Evolutionary conservation across 345 rosid genomes (phyloP).

Genomic region (Heritiera littoralis): DNA sequence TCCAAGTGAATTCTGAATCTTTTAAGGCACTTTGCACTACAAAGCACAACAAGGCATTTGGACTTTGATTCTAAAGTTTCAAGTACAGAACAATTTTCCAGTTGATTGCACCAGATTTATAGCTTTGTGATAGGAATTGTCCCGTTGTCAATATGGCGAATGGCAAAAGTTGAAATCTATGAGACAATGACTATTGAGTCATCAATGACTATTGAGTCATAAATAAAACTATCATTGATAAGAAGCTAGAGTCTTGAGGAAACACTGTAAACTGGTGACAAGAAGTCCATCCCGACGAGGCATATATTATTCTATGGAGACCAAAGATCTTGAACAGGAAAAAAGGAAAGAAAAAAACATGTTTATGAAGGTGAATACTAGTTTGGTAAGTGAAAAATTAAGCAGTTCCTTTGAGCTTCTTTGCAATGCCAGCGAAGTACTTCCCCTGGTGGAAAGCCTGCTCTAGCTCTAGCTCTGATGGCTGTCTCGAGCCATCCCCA

Average conservation of each 20-base stretch:
- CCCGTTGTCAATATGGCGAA: no score
- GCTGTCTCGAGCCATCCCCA: constrained; percentile 71
- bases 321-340: constrained; percentile 7
- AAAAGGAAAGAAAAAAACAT: neutral
- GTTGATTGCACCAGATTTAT: neutral
- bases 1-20: no score
- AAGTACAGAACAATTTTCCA: neutral
- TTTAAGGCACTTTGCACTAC: neutral
- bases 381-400: constrained; percentile 18
- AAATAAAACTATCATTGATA: constrained; percentile 6
- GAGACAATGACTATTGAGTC: no score
- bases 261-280: neutral
- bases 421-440: constrained; percentile 55
- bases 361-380: constrained; percentile 5
- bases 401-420: constrained; percentile 58
- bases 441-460: constrained; percentile 79
- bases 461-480: constrained; percentile 58
- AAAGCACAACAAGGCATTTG: no score
- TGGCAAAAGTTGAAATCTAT: no score
- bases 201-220: no score
- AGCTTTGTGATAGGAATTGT: neutral
- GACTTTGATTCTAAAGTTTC: no score
- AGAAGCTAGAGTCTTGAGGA: constrained; percentile 7
- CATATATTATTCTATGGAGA: constrained; percentile 14
- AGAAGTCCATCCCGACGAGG: neutral